Evolutionary conservation across 2,329 filamentous ascomycete genomes (phyloP), one percentile per base, ranked within the genome.

Genomic region (Beauveria asiatica): DNA sequence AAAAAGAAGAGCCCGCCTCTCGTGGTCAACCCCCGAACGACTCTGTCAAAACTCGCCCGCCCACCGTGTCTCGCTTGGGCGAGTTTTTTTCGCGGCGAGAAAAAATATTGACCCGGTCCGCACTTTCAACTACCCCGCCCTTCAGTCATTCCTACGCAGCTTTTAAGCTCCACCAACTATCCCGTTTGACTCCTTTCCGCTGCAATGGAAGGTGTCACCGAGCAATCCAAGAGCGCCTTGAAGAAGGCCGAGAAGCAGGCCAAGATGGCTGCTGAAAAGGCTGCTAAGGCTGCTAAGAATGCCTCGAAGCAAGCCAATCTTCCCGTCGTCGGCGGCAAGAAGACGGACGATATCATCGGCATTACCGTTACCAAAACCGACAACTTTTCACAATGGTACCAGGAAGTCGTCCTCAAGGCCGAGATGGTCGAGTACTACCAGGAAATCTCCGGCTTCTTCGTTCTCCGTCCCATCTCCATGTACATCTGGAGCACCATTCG

Each of bases 401-500:
- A 96, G 77, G 93, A 99, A 77, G 90, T 97, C 63, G 88, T 99
- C 61, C 86, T 92, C 70, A 99, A 99, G 83, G 90, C 91, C 68
- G 91, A 97, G 73, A 90, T 99, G 88, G 87, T 97, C 69, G 92
- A 96, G 70, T 99, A 97, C 83, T 97, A 97, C 73, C 78, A 75
- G 70, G 89, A 96, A 77, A 93, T 97, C 63, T 90, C 92, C n/a
- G 90, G 92, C 53, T 97, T 95, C 79, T 97, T 96, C 75, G 94
- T 97, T 73, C 83, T 96, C 73, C 92, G 90, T 63, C 86, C 84
- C 57, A 74, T 82, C 39, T 78, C 83, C 64, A 87, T 87, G 84
- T 81, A 85, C 72, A 82, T 87, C 68, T 87, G 85, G 85, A 82
- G 79, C 69, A 76, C 77, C 33, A 87, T 88, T 64, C 81, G 83